Evolutionary conservation across 2,329 filamentous ascomycete species (phyloP).

Genomic region (Cryphonectria nitschkei): DNA sequence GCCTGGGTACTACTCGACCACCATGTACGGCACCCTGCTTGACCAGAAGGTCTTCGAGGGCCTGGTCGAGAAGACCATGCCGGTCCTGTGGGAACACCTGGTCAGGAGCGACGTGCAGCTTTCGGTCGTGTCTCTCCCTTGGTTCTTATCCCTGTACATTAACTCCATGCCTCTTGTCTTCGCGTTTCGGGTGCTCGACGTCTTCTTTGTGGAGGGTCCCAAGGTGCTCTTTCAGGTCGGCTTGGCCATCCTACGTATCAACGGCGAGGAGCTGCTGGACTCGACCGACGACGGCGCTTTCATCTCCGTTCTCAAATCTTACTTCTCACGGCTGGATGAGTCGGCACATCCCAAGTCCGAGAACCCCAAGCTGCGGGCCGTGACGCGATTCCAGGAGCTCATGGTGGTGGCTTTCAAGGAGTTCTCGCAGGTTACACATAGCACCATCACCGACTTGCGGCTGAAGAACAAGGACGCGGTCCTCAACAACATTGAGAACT

Average conservation of each 20-base stretch:
- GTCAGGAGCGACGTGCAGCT: slow-evolving; percentile 95
- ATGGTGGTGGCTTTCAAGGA: slow-evolving; percentile 99
- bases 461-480: slow-evolving; percentile 94
- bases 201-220: slow-evolving; percentile 97
- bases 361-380: slow-evolving; percentile 89
- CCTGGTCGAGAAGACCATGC: slow-evolving; percentile 98
- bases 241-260: slow-evolving; percentile 93
- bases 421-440: slow-evolving; percentile 93
- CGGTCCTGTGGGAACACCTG: slow-evolving; percentile 97
- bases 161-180: slow-evolving; percentile 99
- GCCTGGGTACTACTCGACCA: slow-evolving; percentile 96
- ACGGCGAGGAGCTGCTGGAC: slow-evolving; percentile 93
- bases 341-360: slow-evolving; percentile 95
- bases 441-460: slow-evolving; percentile 85
- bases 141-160: slow-evolving; percentile 98
- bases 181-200: slow-evolving; percentile 92
- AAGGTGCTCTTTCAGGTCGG: slow-evolving; percentile 98
- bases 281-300: slow-evolving; percentile 94
- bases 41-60: slow-evolving; percentile 98
- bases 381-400: slow-evolving; percentile 94
- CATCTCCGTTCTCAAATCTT: slow-evolving; percentile 92
- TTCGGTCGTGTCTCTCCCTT: slow-evolving; percentile 94
- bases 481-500: slow-evolving; percentile 93
- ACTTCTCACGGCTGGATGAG: slow-evolving; percentile 91
- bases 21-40: slow-evolving; percentile 97